phyloP scores from a whole-genome alignment of 225 moss, liverwort and hornwort genomes.

The Sphagnum contortum region DNA sequence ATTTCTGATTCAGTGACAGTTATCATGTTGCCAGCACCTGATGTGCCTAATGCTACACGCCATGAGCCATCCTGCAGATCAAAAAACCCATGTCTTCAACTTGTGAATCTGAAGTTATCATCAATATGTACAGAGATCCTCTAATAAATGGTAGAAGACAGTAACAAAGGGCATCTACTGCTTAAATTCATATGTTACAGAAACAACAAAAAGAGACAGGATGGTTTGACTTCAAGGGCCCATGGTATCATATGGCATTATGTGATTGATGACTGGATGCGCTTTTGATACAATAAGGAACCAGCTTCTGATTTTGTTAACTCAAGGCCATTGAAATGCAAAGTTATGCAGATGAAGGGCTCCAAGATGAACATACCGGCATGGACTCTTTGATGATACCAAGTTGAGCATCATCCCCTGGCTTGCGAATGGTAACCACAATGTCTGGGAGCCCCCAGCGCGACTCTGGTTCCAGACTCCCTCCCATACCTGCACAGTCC shows the following conservation, averaged over 20 bases:
- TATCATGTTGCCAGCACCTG: conserved; percentile 64
- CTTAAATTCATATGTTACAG: not conserved
- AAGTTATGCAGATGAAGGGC: too few species aligned
- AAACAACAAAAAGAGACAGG: not conserved
- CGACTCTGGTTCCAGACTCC: conserved; percentile 60
- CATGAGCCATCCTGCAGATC: conserved; percentile 67
- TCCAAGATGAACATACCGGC: conserved; percentile 37
- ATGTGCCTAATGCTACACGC: conserved; percentile 63
- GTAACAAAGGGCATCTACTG: not conserved
- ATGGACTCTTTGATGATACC: conserved; percentile 69
- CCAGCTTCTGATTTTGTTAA: too few species aligned
- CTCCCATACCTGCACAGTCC: conserved; percentile 38
- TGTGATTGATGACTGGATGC: too few species aligned
- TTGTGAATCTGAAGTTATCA: too few species aligned
- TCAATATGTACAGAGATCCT: too few species aligned
- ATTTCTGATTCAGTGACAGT: conserved; percentile 55
- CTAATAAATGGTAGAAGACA: too few species aligned
- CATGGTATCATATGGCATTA: too few species aligned
- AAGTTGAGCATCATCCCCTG: conserved; percentile 68
- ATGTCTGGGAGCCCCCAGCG: conserved; percentile 90
- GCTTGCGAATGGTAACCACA: conserved; percentile 59
- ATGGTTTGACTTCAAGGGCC: too few species aligned
- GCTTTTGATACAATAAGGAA: too few species aligned
- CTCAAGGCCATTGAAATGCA: too few species aligned
- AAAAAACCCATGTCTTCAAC: not conserved